Percentiles rank a stretch among this genome's conserved stretches.
Conservation (phyloP, 495 filamentous ascomycete genomes). For the Talaromyces proteolyticus region DNA sequence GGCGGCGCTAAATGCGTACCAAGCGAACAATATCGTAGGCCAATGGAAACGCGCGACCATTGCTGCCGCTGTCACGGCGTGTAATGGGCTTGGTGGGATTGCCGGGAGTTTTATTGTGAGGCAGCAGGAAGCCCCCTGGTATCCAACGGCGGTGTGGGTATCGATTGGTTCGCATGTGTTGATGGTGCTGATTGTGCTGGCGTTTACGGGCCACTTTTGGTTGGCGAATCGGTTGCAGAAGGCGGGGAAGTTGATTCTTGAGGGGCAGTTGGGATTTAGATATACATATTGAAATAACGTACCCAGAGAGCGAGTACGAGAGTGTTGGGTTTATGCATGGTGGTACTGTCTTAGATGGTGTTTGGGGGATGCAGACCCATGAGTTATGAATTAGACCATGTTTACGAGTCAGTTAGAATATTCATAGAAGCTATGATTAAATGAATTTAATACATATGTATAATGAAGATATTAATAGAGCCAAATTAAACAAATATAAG, state of each 20-base stretch:
- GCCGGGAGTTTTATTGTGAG: slow-evolving; percentile 72
- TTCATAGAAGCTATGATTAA: too few species aligned
- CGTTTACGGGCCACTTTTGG: slow-evolving; percentile 59
- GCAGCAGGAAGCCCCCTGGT: slow-evolving; percentile 59
- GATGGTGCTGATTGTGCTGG: slow-evolving; percentile 55
- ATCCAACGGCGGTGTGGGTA: slow-evolving; percentile 66
- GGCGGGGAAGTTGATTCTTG: slow-evolving; percentile 41
- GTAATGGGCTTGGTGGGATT: slow-evolving; percentile 71
- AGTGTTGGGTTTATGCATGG: too few species aligned
- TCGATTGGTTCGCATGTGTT: slow-evolving; percentile 65
- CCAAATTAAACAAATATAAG: too few species aligned
- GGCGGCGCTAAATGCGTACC: slow-evolving; percentile 70
- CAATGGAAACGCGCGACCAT: slow-evolving; percentile 76
- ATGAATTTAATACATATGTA: too few species aligned
- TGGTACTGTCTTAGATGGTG: too few species aligned
- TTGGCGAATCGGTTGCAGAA: slow-evolving; percentile 48
- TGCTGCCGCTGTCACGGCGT: slow-evolving; percentile 61
- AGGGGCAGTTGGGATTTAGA: slow-evolving; percentile 43
- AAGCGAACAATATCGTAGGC: slow-evolving; percentile 63
- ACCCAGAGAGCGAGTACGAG: too few species aligned
- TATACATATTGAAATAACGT: slow-evolving; percentile 51
- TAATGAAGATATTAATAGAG: too few species aligned
- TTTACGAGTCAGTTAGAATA: too few species aligned
- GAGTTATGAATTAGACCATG: too few species aligned
- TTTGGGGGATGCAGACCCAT: too few species aligned